These are phyloP conservation scores for Diplocarpon rosae DNA, from an alignment of 2,329 filamentous ascomycete species.

Conservation along the genomic window DNA sequence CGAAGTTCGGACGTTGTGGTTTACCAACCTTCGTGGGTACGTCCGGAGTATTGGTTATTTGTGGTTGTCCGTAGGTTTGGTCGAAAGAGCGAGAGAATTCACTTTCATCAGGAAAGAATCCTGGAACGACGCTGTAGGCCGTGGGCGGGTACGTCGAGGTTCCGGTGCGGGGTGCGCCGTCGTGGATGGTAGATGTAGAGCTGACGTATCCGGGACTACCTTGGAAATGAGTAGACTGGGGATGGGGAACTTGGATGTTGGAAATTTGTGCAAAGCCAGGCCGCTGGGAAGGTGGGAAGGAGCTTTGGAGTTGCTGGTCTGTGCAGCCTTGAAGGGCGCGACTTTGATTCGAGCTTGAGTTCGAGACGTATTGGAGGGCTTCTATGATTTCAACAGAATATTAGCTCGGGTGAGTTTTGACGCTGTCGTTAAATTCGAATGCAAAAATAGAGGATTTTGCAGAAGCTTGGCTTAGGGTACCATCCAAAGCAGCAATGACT, in stretches of 20 bases:
- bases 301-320: not conserved
- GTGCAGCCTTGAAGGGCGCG: not conserved
- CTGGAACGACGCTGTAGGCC: not conserved
- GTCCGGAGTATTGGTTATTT: not conserved
- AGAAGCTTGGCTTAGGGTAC: not conserved
- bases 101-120: not conserved
- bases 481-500: no score
- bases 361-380: not conserved
- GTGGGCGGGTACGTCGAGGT: not conserved
- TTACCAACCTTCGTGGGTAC: not conserved
- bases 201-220: not conserved
- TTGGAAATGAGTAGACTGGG: not conserved
- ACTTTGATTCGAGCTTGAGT: not conserved
- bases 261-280: not conserved
- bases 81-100: not conserved
- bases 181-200: not conserved
- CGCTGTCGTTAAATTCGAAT: not conserved
- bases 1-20: not conserved
- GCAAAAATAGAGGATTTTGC: not conserved
- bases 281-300: not conserved
- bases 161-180: no score
- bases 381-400: not conserved
- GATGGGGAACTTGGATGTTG: not conserved
- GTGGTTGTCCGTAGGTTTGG: not conserved
- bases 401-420: not conserved